Conservation (phyloP, 768 basidiomycete genomes). For the Ramaria rubella region DNA sequence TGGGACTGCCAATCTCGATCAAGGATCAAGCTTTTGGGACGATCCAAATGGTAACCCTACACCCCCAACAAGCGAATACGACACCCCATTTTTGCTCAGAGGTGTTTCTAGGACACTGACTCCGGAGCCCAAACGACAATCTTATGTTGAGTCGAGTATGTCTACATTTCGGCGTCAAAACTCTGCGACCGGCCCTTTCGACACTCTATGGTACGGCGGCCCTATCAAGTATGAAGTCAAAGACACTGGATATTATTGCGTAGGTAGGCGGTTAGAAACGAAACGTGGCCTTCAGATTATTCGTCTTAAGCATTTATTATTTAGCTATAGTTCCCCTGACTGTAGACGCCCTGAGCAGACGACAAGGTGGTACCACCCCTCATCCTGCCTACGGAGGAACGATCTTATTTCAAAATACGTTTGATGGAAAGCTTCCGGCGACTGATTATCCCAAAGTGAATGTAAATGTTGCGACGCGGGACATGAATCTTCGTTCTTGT, state of each 20-base stretch:
- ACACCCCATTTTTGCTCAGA: conserved; percentile 33
- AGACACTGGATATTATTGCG: conserved; percentile 93
- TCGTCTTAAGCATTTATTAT: not conserved
- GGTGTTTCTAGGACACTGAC: conserved; percentile 10
- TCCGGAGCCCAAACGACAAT: not conserved
- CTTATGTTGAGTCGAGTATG: not conserved
- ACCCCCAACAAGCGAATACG: conserved; percentile 40
- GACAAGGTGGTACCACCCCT: conserved; percentile 44
- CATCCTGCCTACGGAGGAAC: conserved; percentile 76
- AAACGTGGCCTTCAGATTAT: no score
- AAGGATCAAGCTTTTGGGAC: conserved; percentile 43
- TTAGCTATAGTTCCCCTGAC: conserved; percentile 86
- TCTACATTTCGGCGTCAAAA: conserved; percentile 16
- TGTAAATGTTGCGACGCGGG: conserved; percentile 45
- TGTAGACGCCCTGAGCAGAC: conserved; percentile 39
- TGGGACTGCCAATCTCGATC: conserved; percentile 12
- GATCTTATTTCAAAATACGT: conserved; percentile 83
- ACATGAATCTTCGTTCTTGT: not conserved
- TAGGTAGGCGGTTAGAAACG: conserved; percentile 51
- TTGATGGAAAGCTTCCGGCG: conserved; percentile 83
- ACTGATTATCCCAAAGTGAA: conserved; percentile 96
- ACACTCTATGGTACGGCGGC: conserved; percentile 48
- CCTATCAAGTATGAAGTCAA: conserved; percentile 79
- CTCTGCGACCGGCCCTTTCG: conserved; percentile 36
- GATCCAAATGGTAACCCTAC: conserved; percentile 55